Percentiles rank a stretch among this genome's conserved stretches.
These are phyloP conservation scores for Alternaria sp. DNA, from an alignment of 2,329 filamentous ascomycete species.

Conservation along the genomic window DNA sequence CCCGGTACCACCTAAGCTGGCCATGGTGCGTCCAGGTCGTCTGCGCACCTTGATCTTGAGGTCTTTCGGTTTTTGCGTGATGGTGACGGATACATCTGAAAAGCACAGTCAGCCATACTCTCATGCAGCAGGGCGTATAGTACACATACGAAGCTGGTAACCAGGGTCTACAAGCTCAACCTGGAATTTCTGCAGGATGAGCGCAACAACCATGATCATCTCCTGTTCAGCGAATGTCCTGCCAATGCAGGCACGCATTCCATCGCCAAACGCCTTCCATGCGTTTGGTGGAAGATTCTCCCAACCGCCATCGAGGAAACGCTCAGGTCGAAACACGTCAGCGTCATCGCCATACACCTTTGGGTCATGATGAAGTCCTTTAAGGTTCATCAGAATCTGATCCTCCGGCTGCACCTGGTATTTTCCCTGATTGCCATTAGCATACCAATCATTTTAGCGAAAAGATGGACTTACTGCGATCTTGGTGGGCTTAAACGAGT, in stretches of 20 bases:
- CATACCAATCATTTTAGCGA: too few relatives aligned
- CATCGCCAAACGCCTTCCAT: conserved; percentile 72
- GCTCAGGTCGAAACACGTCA: conserved; percentile 17
- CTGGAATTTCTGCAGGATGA: conserved; percentile 74
- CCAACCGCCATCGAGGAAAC: conserved; percentile 16
- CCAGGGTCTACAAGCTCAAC: conserved; percentile 68
- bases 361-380: conserved; percentile 13
- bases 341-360: conserved; percentile 19
- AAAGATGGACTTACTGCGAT: conserved; percentile 9
- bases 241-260: conserved; percentile 74
- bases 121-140: background rate
- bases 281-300: conserved; percentile 17
- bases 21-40: conserved; percentile 17
- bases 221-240: conserved; percentile 80
- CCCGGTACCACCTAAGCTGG: conserved; percentile 6
- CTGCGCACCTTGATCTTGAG: conserved; percentile 18
- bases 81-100: conserved; percentile 12
- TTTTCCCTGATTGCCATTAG: conserved; percentile 9
- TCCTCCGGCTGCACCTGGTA: conserved; percentile 16
- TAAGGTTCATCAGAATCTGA: conserved; percentile 13
- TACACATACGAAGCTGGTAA: conserved; percentile 58
- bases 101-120: background rate
- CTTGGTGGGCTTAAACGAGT: conserved; percentile 13
- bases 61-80: conserved; percentile 17
- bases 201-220: conserved; percentile 32